Base-by-base conservation (phyloP, 768 basidiomycete species). In the Heimioporus sp. region DNA sequence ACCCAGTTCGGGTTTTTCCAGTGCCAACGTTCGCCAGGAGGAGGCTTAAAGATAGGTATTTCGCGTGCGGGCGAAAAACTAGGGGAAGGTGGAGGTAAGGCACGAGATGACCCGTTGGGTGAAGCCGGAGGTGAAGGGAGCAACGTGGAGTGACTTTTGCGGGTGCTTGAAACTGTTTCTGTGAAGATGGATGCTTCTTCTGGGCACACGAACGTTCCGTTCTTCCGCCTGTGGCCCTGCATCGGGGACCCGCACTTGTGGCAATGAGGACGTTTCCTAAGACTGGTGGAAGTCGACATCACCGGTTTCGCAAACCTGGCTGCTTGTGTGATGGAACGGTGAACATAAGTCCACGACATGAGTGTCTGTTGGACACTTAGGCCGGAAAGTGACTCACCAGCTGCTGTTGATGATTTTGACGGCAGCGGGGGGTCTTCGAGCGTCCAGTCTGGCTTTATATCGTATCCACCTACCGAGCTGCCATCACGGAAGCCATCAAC, bases 1-100 rank as follows among this genome's bases (percentile, higher is more conserved):
- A 64, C 52, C 68, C 68, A 69, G 32, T 69, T 69, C 4, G 68
- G 68, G 48, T 69, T 69, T 43, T 48, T 68, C 68, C 68, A 69
- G 42, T 71, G 68, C 68, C 68, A 69, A 16, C 59, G 58, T 10
- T 60, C 28, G 40, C 69, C 69, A 1, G 63, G 63, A 32, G 68
- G 68, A 36, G 66, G 56, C 30, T 57, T 62, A 20, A 69, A 69
- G 17, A 51, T 49, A 1, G 51, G 61, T 24, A 44, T 56, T 44
- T 61, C 56, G 10, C 43, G 49, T 30, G 13, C 63, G 30, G 64
- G 57, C 15, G 53, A 55, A 39, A 64, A 62, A 28, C 47, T 43
- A 0, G 53, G 39, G 16, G 46, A 53, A 34, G 60, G 51, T 6
- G 51, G 51, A 2, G 56, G 60, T 32, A 58, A 54, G 4, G 52